Evolutionary conservation across 768 basidiomycete genomes (phyloP), one percentile per base, ranked within the genome.

Genomic region (Mycena galericulata): DNA sequence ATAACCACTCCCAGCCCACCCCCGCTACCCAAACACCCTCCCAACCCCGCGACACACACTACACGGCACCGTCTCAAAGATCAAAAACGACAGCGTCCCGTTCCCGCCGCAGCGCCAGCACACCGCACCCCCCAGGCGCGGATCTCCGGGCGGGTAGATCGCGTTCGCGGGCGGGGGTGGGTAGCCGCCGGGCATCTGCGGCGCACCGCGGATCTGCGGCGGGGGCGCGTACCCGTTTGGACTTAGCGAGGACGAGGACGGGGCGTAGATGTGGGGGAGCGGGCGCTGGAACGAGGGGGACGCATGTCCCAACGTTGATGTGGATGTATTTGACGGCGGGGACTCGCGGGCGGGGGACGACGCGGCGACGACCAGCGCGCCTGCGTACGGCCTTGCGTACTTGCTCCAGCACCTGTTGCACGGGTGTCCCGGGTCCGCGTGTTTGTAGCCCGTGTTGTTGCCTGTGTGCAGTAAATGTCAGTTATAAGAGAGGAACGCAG

Each of bases 321-420:
- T n/a, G n/a, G n/a, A n/a, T n/a, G n/a, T n/a, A n/a, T n/a, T n/a
- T n/a, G n/a, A n/a, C n/a, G n/a, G n/a, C 9, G 20, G 26, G 41
- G 38, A 45, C 34, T 40, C 43, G 6, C 60, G n/a, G 1, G 47
- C 12, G 6, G 27, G 14, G 40, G n/a, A 53, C 20, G 71, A 7
- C 34, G 43, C 32, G 4, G 83, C 70, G 57, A 86, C 14, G 84
- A 84, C 81, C 18, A 94, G 78, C 6, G 91, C 86, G 3, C 91
- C 91, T 0, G 81, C 74, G 77, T 89, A 95, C 0, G 85, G 81
- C 70, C 86, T 88, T 0, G 85, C 84, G 77, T 90, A 90, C 71
- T 89, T 90, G 8, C 84, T 79, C 94, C 93, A 95, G 80, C 94
- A 95, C 62, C 86, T 87, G 65, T 83, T 82, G 74, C 94, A 94